Evolutionary conservation across 345 rosid genomes (phyloP).

Genomic region (Dimocarpus longan): DNA sequence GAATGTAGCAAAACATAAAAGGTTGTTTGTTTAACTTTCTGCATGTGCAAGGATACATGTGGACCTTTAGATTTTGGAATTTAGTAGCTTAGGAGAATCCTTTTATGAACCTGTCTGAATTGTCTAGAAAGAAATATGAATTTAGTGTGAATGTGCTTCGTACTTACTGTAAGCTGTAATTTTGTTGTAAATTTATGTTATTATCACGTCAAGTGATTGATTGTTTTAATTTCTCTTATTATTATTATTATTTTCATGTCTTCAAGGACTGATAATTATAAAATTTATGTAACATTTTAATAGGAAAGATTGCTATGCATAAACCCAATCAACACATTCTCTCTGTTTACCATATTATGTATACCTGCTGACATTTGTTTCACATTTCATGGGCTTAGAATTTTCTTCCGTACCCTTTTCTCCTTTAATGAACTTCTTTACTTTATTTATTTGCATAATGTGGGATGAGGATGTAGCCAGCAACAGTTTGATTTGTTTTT

Average conservation of each 20-base stretch:
- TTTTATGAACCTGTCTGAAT: neutral
- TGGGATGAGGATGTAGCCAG: neutral
- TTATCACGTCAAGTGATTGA: neutral
- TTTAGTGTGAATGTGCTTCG: neutral
- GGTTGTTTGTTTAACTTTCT: neutral
- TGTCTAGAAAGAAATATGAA: neutral
- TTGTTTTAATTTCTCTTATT: neutral
- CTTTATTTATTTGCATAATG: neutral
- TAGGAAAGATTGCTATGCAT: neutral
- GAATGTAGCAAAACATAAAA: neutral
- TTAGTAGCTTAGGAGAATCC: neutral
- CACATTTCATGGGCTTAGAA: neutral
- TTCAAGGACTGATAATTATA: neutral
- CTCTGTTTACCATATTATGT: neutral
- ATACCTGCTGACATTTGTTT: neutral
- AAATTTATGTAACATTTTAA: neutral
- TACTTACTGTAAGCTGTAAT: neutral
- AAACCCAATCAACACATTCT: neutral
- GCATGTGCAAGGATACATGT: neutral
- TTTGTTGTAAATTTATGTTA: neutral
- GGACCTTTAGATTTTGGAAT: neutral
- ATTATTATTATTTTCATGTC: neutral
- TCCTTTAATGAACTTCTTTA: neutral
- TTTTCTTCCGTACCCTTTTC: neutral
- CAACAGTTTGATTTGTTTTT: neutral